phyloP scores from a whole-genome alignment of 805 yeast species.

The Saccharomycopsis guyanensis region DNA sequence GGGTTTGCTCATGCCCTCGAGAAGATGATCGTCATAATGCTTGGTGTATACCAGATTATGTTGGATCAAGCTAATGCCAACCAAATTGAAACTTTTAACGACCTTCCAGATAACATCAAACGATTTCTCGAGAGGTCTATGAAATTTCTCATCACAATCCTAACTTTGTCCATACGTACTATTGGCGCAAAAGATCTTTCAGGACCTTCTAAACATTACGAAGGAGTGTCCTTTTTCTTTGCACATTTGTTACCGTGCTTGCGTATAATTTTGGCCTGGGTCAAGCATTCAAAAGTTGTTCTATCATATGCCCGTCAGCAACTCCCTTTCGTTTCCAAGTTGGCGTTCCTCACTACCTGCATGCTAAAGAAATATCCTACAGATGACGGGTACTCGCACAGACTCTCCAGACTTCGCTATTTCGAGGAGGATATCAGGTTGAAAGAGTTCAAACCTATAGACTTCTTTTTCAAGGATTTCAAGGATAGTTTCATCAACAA shows the following conservation, averaged over 20 bases:
- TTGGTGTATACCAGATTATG: constrained; percentile 32
- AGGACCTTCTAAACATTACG: no score
- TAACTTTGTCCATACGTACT: no score
- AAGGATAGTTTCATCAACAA: constrained; percentile 43
- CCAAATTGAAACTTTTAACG: no score
- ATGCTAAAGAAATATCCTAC: constrained; percentile 20
- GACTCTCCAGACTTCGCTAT: constrained; percentile 44
- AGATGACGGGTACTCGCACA: constrained; percentile 19
- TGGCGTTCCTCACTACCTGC: constrained; percentile 28
- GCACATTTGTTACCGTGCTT: neutral
- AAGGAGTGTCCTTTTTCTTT: no score
- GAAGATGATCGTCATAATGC: constrained; percentile 32
- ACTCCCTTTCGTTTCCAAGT: constrained; percentile 26
- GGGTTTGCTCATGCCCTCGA: constrained; percentile 22
- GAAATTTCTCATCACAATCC: no score
- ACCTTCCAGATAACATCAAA: no score
- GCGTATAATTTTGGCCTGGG: constrained; percentile 51
- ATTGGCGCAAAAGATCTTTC: no score
- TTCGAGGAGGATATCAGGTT: constrained; percentile 59
- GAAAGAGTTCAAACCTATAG: constrained; percentile 52
- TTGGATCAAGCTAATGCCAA: constrained; percentile 19
- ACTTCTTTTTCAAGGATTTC: constrained; percentile 50
- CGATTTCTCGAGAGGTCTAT: no score
- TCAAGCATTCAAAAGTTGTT: constrained; percentile 41
- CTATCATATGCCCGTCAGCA: constrained; percentile 30